These are phyloP conservation scores for Penicillium bialowiezense DNA, from an alignment of 495 filamentous ascomycete species.

Conservation along the genomic window DNA sequence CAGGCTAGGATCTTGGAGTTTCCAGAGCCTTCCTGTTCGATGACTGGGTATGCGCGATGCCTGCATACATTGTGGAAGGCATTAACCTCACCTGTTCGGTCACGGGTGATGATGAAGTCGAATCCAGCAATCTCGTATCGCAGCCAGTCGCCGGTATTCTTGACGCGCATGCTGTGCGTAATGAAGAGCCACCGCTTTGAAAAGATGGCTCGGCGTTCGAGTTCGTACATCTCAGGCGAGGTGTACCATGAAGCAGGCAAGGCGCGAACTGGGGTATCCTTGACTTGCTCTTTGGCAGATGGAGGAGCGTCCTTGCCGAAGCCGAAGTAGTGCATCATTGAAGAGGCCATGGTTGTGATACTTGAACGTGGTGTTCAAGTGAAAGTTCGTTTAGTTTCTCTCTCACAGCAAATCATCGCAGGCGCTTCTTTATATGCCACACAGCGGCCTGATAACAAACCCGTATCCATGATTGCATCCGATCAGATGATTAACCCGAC, in stretches of 20 bases:
- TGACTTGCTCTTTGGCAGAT: slow-evolving; percentile 15
- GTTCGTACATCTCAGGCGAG: slow-evolving; percentile 46
- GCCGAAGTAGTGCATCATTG: slow-evolving; percentile 32
- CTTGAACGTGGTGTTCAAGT: too few species aligned
- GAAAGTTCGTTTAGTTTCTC: background rate
- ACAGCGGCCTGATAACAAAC: background rate
- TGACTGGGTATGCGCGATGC: slow-evolving; percentile 53
- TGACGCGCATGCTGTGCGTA: slow-evolving; percentile 46
- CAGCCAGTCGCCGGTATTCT: slow-evolving; percentile 46
- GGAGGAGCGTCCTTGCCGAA: slow-evolving; percentile 21
- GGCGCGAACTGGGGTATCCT: slow-evolving; percentile 27
- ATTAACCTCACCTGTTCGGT: slow-evolving; percentile 45
- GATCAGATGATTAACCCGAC: slow-evolving; percentile 5
- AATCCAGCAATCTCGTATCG: slow-evolving; percentile 48
- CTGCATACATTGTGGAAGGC: slow-evolving; percentile 57
- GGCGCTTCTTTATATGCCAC: background rate
- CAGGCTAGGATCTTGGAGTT: slow-evolving; percentile 50
- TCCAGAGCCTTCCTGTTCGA: slow-evolving; percentile 43
- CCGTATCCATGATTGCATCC: background rate
- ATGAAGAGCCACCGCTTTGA: slow-evolving; percentile 48
- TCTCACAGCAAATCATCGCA: background rate
- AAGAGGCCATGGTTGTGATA: slow-evolving; percentile 15
- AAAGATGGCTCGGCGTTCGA: slow-evolving; percentile 52
- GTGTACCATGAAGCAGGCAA: slow-evolving; percentile 51
- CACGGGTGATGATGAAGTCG: slow-evolving; percentile 44